phyloP scores from a whole-genome alignment of 805 yeast species.

The Zygosaccharomyces pseudorouxii region DNA sequence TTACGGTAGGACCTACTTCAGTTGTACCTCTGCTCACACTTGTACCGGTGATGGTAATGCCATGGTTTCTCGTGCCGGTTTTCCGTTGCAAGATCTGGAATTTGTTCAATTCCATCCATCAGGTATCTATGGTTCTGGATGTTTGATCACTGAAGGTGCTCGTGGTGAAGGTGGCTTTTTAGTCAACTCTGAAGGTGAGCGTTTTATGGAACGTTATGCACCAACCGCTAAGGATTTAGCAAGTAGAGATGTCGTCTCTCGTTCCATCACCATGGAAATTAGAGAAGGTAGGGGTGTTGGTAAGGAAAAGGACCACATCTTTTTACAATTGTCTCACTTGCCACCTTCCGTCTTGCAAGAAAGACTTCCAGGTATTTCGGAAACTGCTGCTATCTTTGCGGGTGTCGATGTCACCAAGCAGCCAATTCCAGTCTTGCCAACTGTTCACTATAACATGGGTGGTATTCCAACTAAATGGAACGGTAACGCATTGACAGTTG shows the following conservation, averaged over 20 bases:
- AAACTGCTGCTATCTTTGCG: conserved; percentile 96
- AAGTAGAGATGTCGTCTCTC: conserved; percentile 95
- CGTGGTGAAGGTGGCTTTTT: conserved; percentile 99
- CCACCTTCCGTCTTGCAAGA: conserved; percentile 89
- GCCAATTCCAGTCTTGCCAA: conserved; percentile 97
- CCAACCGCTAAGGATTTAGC: conserved; percentile 98
- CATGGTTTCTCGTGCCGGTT: conserved; percentile 97
- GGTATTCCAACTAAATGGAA: conserved; percentile 98
- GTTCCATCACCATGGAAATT: conserved; percentile 98
- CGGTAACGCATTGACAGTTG: conserved; percentile 86
- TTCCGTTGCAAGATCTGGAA: conserved; percentile 95
- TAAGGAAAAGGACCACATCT: conserved; percentile 91
- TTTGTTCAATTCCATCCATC: conserved; percentile 99
- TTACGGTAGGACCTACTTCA: conserved; percentile 96
- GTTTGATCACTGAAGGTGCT: conserved; percentile 98
- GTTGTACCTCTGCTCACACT: conserved; percentile 98
- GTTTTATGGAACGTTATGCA: conserved; percentile 99
- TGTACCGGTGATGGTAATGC: conserved; percentile 99
- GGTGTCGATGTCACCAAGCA: conserved; percentile 99
- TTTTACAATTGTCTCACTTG: conserved; percentile 86
- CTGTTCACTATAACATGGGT: conserved; percentile 99
- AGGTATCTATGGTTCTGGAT: conserved; percentile 98
- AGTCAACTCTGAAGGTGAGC: conserved; percentile 95
- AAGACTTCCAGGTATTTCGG: conserved; percentile 98
- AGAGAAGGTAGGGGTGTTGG: conserved; percentile 99